These are phyloP conservation scores for Aphanomyces cochlioides DNA, from an alignment of 352 stramenopile genomes.

Conservation along the genomic window DNA sequence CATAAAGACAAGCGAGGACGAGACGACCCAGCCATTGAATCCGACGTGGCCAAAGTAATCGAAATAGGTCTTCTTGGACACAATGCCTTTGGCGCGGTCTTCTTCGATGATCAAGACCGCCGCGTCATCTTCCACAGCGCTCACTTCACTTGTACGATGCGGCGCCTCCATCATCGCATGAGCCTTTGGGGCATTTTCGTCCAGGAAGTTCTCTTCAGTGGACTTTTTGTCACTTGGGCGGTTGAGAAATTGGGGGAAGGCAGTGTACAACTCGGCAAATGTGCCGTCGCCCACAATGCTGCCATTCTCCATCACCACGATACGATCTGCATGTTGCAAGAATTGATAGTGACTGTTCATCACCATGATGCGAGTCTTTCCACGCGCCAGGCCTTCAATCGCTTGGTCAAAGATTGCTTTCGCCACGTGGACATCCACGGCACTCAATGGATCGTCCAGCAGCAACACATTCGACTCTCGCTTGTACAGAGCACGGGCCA, in stretches of 20 bases:
- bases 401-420: too few species aligned
- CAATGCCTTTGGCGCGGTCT: not conserved
- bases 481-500: too few species aligned
- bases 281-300: slow-evolving; percentile 71
- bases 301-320: slow-evolving; percentile 71
- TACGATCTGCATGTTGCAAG: slow-evolving; percentile 46
- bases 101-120: not conserved
- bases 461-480: too few species aligned
- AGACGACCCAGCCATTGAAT: not conserved
- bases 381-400: too few species aligned
- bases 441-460: too few species aligned
- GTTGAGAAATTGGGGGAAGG: too few species aligned
- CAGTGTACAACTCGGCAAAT: slow-evolving; percentile 51
- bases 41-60: slow-evolving; percentile 11
- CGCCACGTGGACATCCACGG: too few species aligned
- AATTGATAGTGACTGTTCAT: slow-evolving; percentile 94
- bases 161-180: too few species aligned
- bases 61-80: not conserved
- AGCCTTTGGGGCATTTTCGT: too few species aligned
- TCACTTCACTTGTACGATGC: too few species aligned
- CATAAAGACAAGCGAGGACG: not conserved
- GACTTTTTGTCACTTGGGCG: too few species aligned
- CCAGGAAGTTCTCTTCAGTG: too few species aligned
- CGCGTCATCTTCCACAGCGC: not conserved
- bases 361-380: slow-evolving; percentile 82